Conservation (phyloP, 192 early-diverging fungal species). For the Mortierella antarctica region DNA sequence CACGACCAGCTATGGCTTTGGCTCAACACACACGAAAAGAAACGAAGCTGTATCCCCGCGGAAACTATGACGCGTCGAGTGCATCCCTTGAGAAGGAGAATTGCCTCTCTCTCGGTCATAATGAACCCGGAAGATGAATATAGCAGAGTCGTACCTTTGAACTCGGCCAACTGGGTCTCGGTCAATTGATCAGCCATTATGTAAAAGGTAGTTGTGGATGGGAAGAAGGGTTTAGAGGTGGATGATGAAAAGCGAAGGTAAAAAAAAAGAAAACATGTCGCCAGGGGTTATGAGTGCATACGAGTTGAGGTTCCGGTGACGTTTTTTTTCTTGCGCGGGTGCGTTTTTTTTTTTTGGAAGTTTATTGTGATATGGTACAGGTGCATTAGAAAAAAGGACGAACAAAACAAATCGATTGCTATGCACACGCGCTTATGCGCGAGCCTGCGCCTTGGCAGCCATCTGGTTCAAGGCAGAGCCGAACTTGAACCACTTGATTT, state of each 20-base stretch:
- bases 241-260: neutral
- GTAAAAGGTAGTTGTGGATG: neutral
- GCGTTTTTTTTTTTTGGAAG: neutral
- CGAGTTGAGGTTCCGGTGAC: too few relatives aligned
- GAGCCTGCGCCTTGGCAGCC: constrained; percentile 65
- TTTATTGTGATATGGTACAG: too few relatives aligned
- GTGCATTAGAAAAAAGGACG: constrained; percentile 2
- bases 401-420: neutral
- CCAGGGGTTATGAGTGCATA: too few relatives aligned
- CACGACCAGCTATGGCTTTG: too few relatives aligned
- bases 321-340: too few relatives aligned
- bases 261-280: neutral
- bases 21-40: too few relatives aligned
- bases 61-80: too few relatives aligned
- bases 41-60: too few relatives aligned
- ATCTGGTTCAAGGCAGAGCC: constrained; percentile 90
- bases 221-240: neutral
- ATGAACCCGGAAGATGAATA: neutral
- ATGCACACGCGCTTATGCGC: constrained; percentile 36
- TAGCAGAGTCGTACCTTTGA: constrained; percentile 66
- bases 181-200: constrained; percentile 85
- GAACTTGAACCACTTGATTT: constrained; percentile 99
- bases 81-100: too few relatives aligned
- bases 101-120: too few relatives aligned
- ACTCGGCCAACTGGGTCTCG: constrained; percentile 89